A percentile compares a stretch with the other conserved stretches of the same genome.
Conservation (phyloP, 441 rosid species). For the Daphne laureola region DNA sequence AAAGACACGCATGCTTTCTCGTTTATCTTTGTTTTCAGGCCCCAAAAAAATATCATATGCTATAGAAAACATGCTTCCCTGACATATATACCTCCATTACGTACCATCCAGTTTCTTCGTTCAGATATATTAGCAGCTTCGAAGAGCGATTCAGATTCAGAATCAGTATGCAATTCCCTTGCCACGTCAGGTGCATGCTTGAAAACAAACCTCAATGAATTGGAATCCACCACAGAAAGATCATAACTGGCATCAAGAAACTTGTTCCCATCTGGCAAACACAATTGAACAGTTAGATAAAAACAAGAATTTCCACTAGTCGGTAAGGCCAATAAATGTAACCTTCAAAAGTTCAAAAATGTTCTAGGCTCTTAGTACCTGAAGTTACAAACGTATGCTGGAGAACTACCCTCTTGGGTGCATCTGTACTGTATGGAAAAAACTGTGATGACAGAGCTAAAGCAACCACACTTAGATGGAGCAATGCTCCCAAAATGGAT, state of each 20-base stretch:
- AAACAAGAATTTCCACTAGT: constrained; percentile 10
- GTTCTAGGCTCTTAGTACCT: constrained; percentile 41
- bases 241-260: constrained; percentile 60
- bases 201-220: constrained; percentile 61
- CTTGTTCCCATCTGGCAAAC: constrained; percentile 54
- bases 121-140: constrained; percentile 36
- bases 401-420: constrained; percentile 88
- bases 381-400: constrained; percentile 69
- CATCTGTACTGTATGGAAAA: constrained; percentile 83
- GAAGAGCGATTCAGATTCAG: constrained; percentile 48
- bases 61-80: no score
- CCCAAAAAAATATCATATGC: no score
- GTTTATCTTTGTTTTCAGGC: no score
- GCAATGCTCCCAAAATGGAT: constrained; percentile 61
- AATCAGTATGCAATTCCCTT: constrained; percentile 40
- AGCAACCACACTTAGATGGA: constrained; percentile 59
- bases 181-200: constrained; percentile 66
- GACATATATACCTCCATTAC: constrained; percentile 11
- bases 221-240: constrained; percentile 77
- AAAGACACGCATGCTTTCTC: no score
- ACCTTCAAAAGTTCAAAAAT: background rate
- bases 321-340: no score
- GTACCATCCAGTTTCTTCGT: constrained; percentile 66
- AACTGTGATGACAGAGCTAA: constrained; percentile 87
- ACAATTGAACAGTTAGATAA: constrained; percentile 11